Conservation (phyloP, 2,329 filamentous ascomycete genomes). For the Phaeosphaeria sp. region DNA sequence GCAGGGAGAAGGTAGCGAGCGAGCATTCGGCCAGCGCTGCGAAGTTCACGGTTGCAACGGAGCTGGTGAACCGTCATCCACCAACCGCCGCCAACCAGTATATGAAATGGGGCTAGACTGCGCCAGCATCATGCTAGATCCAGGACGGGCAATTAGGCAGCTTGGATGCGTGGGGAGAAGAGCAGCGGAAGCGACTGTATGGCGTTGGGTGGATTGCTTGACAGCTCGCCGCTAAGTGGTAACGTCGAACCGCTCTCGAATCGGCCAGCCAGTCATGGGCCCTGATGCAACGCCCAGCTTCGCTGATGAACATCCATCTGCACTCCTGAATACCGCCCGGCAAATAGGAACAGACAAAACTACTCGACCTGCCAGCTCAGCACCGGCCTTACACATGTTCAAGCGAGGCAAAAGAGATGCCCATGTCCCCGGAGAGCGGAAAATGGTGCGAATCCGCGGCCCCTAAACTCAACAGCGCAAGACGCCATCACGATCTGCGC, state of each 20-base stretch:
- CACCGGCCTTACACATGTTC: constrained; percentile 5
- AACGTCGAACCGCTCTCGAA: background rate
- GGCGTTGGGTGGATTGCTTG: constrained; percentile 15
- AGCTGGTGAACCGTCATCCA: constrained; percentile 29
- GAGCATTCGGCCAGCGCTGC: background rate
- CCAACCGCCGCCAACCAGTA: constrained; percentile 24
- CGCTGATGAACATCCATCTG: constrained; percentile 9
- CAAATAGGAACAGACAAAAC: constrained; percentile 18
- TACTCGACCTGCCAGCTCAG: constrained; percentile 11
- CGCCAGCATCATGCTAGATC: constrained; percentile 34
- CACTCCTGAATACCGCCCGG: constrained; percentile 27
- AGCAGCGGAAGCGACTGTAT: constrained; percentile 20
- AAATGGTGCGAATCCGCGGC: background rate
- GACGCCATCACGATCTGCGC: background rate
- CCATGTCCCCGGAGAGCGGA: constrained; percentile 6
- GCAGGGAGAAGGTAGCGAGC: constrained; percentile 28
- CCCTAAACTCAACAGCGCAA: constrained; percentile 4
- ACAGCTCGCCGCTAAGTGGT: constrained; percentile 23
- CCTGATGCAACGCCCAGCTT: background rate
- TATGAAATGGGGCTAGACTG: constrained; percentile 24
- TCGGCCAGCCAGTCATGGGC: background rate
- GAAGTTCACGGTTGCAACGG: constrained; percentile 16
- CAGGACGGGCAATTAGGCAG: constrained; percentile 28
- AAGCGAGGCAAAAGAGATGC: constrained; percentile 3
- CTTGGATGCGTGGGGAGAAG: constrained; percentile 21